Conservation (phyloP, 352 stramenopile genomes). For the Phytophthora agathidicida region DNA sequence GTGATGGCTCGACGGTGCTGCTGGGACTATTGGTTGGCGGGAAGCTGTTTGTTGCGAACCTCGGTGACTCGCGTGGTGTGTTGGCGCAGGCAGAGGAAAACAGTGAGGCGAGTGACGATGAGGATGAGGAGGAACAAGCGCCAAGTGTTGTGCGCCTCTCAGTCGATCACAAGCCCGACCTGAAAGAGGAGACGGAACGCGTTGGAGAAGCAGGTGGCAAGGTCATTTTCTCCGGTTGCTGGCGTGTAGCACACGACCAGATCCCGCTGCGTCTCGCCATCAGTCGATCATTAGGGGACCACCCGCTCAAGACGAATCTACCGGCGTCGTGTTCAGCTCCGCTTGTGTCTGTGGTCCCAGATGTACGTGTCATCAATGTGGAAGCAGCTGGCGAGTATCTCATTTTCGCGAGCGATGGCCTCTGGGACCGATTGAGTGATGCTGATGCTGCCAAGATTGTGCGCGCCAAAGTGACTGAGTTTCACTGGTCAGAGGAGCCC, state of each 20-base stretch:
- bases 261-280: constrained; percentile 76
- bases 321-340: constrained; percentile 62
- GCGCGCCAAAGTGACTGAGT: constrained; percentile 60
- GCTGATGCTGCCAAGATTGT: constrained; percentile 68
- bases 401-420: constrained; percentile 78
- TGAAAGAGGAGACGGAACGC: constrained; percentile 62
- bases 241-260: constrained; percentile 81
- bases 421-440: constrained; percentile 82
- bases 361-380: constrained; percentile 75
- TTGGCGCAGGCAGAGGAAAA: constrained; percentile 41
- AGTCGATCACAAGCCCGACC: constrained; percentile 80
- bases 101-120: constrained; percentile 19
- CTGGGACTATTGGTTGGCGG: constrained; percentile 67
- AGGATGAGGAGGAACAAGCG: constrained; percentile 19
- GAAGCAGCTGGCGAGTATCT: constrained; percentile 58
- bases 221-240: constrained; percentile 83
- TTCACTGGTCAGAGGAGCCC: constrained; percentile 25
- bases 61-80: constrained; percentile 79
- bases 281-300: constrained; percentile 78
- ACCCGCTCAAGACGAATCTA: constrained; percentile 75
- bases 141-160: constrained; percentile 59
- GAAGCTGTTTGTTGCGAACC: constrained; percentile 83
- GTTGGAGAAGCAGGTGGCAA: constrained; percentile 74
- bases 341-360: constrained; percentile 73
- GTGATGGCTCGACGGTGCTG: constrained; percentile 78